Base-by-base conservation (phyloP, 257 asterid genomes). In the Eustoma russellianum region DNA sequence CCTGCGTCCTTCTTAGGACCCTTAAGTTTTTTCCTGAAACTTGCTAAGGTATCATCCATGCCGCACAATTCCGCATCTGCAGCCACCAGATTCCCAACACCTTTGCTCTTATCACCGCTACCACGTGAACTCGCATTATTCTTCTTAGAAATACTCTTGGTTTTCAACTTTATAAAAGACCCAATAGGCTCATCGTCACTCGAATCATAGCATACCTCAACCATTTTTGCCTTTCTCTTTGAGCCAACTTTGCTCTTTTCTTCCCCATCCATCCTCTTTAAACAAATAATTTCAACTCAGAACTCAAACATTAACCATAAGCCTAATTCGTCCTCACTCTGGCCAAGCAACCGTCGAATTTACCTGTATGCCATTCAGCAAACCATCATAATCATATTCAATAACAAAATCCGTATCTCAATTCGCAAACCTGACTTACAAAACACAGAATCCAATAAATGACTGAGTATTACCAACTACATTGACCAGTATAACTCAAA, bases 41-140 rank as follows among this genome's bases (percentile, higher is more conserved):
- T 85, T 7, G 95, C 99, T 74, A 92, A 75, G 5, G 99, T 92
- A 45, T 92, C 99, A 54, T 83, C 82, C 99, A 92, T 85, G 59
- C 83, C 85, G 53, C 74, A 83, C 56, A 79, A 64, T 59, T 88
- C 92, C 40, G 71, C 80, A 46, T 61, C 83, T 71, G 67, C 70
- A 33, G 40, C 72, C 60, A 13, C 76, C 60, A 69, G 28, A 69
- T 73, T 77, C 41, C 57, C 77, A 69, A 61, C 67, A 70, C 62
- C 66, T 57, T 68, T 77, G 46, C 45, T 71, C 50, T 72, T 72
- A 55, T 60, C 74, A 15, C 54, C 70, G 30, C 74, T 75, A 18
- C 71, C 80, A 65, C 71, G 80, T 12, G 66, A 60, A 53, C 55
- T 80, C 62, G 64, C 53, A 80, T 69, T 88, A 56, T 55, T 66